These are phyloP conservation scores for Globisporangium emineosum DNA, from an alignment of 352 stramenopile genomes.

Conservation along the genomic window DNA sequence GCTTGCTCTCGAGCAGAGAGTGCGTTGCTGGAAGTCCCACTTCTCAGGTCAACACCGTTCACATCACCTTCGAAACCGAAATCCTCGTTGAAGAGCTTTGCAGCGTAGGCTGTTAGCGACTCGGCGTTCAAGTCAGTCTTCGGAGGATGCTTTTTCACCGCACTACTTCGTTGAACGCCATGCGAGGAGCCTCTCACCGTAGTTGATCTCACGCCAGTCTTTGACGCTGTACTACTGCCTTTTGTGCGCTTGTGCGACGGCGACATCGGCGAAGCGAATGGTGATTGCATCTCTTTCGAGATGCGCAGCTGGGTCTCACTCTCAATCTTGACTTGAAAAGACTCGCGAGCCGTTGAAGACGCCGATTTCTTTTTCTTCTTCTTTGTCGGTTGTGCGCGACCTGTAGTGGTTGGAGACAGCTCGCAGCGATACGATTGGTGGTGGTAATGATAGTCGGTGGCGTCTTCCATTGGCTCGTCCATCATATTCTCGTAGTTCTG, in stretches of 20 bases:
- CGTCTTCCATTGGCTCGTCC: background rate
- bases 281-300: slow-evolving; percentile 28
- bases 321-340: slow-evolving; percentile 43
- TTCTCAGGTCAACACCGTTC: background rate
- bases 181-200: background rate
- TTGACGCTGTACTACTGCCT: background rate
- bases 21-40: slow-evolving; percentile 10
- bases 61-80: slow-evolving; percentile 10
- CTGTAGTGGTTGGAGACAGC: background rate
- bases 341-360: background rate
- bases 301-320: slow-evolving; percentile 38
- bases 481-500: slow-evolving; percentile 4
- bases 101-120: slow-evolving; percentile 66
- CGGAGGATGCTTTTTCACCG: background rate
- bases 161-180: slow-evolving; percentile 8
- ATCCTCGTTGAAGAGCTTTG: slow-evolving; percentile 62
- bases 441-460: background rate
- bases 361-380: slow-evolving; percentile 35
- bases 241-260: slow-evolving; percentile 19
- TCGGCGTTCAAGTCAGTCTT: slow-evolving; percentile 17
- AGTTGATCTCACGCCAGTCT: background rate
- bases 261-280: slow-evolving; percentile 28
- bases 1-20: slow-evolving; percentile 30
- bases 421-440: slow-evolving; percentile 8
- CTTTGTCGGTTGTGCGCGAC: slow-evolving; percentile 19